phyloP scores from a whole-genome alignment of 306 rosid genomes.

The Lathyrus sativus region DNA sequence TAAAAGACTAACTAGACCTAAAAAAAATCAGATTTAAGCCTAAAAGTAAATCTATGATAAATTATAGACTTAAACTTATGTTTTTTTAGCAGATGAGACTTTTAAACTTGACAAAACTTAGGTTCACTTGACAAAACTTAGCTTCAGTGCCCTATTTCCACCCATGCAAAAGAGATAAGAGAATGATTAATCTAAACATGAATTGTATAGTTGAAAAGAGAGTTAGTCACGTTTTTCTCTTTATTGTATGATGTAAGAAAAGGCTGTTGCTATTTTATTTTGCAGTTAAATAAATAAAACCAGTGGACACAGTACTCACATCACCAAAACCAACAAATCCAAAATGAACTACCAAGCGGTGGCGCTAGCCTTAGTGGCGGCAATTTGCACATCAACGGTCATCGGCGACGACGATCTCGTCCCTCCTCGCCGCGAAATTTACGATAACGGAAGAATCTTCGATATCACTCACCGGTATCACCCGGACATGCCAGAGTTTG shows the following conservation, averaged over 20 bases:
- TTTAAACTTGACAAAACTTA: too few species aligned
- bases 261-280: not conserved
- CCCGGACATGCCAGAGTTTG: constrained; percentile 63
- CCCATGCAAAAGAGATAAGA: too few species aligned
- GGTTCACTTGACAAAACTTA: too few species aligned
- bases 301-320: not conserved
- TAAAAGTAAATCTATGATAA: too few species aligned
- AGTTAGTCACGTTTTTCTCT: not conserved
- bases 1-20: too few species aligned
- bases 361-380: constrained; percentile 23
- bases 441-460: constrained; percentile 68
- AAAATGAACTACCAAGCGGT: not conserved
- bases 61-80: too few species aligned
- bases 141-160: too few species aligned
- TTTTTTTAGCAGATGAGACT: too few species aligned
- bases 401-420: constrained; percentile 26
- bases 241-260: too few species aligned
- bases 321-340: not conserved
- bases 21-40: too few species aligned
- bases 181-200: too few species aligned
- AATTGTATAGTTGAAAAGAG: too few species aligned
- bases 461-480: constrained; percentile 73
- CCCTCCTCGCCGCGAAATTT: constrained; percentile 73
- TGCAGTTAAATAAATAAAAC: not conserved
- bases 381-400: constrained; percentile 27